phyloP scores from a whole-genome alignment of 1,284 basidiomycete species.

The Tilletiopsis washingtonensis region DNA sequence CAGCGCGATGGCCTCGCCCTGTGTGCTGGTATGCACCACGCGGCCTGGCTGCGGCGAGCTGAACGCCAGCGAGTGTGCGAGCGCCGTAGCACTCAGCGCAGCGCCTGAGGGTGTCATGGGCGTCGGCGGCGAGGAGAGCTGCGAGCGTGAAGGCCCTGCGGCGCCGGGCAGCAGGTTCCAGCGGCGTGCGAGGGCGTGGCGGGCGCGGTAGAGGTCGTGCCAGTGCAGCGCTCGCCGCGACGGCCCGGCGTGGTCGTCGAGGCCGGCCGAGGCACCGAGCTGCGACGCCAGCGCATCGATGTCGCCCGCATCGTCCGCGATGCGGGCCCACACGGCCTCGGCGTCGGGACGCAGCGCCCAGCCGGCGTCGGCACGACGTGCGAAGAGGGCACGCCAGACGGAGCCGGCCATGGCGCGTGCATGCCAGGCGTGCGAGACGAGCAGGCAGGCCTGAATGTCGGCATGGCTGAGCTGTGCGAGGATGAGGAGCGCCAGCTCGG shows the following conservation, averaged over 20 bases:
- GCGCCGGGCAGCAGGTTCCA: conserved; percentile 7
- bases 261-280: background rate
- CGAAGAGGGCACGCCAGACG: conserved; percentile 26
- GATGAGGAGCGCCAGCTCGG: conserved; percentile 25
- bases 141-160: background rate
- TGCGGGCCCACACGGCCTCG: conserved; percentile 6
- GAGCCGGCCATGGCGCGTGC: conserved; percentile 12
- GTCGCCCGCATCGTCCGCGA: background rate
- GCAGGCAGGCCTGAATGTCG: conserved; percentile 14
- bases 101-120: background rate
- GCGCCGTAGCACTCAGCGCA: background rate
- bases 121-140: background rate
- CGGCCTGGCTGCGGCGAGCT: background rate
- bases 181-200: conserved; percentile 14
- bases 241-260: background rate
- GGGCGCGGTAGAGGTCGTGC: conserved; percentile 14
- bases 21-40: too few species aligned
- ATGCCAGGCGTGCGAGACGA: conserved; percentile 20
- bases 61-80: background rate
- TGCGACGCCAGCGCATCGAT: background rate
- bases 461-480: conserved; percentile 11
- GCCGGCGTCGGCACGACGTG: conserved; percentile 7
- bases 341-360: conserved; percentile 29
- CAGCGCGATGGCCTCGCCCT: too few species aligned
- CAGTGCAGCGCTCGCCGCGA: conserved; percentile 10